Evolutionary conservation across 176 grass and related monocot genomes (phyloP).

Genomic region (Bonia amplexicaulis): DNA sequence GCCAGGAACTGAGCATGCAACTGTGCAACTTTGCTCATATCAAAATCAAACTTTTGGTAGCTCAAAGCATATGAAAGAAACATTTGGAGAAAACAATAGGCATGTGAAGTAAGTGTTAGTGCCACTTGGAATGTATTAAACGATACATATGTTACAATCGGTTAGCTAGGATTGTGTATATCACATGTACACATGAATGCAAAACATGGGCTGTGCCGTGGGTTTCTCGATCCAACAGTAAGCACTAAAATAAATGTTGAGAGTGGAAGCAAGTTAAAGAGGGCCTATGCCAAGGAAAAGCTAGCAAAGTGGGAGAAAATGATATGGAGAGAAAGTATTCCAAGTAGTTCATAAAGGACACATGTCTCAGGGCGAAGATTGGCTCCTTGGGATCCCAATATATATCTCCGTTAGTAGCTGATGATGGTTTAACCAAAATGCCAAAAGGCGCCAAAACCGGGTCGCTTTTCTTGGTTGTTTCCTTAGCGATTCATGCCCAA

Average conservation of each 20-base stretch:
- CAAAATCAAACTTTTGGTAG: neutral
- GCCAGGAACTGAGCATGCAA: neutral
- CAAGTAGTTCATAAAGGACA: neutral
- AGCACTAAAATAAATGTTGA: conserved; percentile 7
- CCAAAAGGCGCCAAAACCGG: neutral
- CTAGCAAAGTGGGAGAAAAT: neutral
- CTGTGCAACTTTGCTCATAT: conserved; percentile 5
- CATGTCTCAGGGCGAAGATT: neutral
- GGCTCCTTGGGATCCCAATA: neutral
- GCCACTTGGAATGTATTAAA: too few species aligned
- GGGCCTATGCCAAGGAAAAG: neutral
- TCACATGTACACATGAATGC: too few species aligned
- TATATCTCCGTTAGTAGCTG: neutral
- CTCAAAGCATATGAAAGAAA: conserved; percentile 24
- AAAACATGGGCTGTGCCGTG: too few species aligned
- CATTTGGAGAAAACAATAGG: conserved; percentile 3
- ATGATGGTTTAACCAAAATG: neutral
- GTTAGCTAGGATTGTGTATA: too few species aligned
- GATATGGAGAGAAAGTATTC: conserved; percentile 1
- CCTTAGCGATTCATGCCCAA: neutral
- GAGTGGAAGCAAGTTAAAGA: conserved; percentile 34
- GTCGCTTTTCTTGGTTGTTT: conserved; percentile 1
- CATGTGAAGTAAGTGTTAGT: conserved; percentile 12
- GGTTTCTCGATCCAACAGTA: neutral
- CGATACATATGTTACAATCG: too few species aligned